Evolutionary conservation across 148 eudicot genomes (phyloP).

Genomic region (Heliamphora exappendiculata): DNA sequence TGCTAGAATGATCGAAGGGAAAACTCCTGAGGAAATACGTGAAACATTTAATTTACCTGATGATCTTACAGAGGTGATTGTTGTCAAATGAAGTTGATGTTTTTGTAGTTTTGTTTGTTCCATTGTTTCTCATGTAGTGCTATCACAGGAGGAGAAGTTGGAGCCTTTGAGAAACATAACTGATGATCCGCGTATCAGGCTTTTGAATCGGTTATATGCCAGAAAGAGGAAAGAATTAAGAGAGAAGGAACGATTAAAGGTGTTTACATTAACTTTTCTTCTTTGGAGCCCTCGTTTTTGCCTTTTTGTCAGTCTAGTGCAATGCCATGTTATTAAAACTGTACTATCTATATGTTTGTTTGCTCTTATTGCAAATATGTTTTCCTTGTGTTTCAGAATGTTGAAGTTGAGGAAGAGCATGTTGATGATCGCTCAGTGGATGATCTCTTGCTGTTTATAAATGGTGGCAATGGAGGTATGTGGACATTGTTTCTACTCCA

Average conservation of each 20-base stretch:
- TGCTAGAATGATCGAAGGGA: conserved; percentile 77
- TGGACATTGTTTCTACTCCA: neutral
- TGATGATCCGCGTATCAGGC: conserved; percentile 79
- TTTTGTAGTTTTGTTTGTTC: neutral
- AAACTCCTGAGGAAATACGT: conserved; percentile 75
- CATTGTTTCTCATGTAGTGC: conserved; percentile 12
- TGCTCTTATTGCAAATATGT: conserved; percentile 2
- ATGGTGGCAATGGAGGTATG: conserved; percentile 61
- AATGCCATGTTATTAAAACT: neutral
- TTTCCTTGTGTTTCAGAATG: conserved; percentile 36
- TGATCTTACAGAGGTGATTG: conserved; percentile 73
- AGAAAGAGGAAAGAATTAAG: conserved; percentile 77
- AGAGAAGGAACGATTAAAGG: conserved; percentile 61
- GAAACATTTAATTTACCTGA: conserved; percentile 73
- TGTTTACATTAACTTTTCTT: conserved; percentile 15
- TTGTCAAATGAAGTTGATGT: conserved; percentile 8
- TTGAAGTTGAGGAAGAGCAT: conserved; percentile 54
- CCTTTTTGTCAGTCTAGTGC: neutral
- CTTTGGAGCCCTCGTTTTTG: neutral
- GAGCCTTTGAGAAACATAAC: conserved; percentile 74
- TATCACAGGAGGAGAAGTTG: conserved; percentile 76
- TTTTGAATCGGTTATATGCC: conserved; percentile 75
- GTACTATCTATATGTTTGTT: neutral
- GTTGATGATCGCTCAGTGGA: conserved; percentile 77
- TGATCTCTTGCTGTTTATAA: conserved; percentile 76